Conservation (phyloP, 2,329 filamentous ascomycete genomes). For the Beauveria caledonica region DNA sequence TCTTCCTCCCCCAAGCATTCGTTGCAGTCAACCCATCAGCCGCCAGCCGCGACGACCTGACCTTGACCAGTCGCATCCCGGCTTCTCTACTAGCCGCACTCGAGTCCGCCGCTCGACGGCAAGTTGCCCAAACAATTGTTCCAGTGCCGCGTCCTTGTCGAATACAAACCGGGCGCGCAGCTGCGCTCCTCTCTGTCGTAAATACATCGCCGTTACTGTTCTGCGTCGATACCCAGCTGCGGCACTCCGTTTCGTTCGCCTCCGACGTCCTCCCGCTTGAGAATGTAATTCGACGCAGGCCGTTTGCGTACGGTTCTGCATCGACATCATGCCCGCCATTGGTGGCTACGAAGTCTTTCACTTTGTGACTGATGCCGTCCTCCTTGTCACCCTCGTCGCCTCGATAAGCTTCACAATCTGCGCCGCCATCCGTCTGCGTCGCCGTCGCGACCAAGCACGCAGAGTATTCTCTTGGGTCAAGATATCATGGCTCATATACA, state of each 20-base stretch:
- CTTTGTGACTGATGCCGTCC: neutral
- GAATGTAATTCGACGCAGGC: slow-evolving; percentile 6
- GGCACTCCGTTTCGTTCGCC: neutral
- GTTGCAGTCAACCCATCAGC: no score
- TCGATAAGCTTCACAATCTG: slow-evolving; percentile 7
- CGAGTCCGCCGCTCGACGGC: no score
- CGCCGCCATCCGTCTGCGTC: slow-evolving; percentile 1
- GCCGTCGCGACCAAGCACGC: slow-evolving; percentile 9
- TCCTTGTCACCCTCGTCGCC: slow-evolving; percentile 8
- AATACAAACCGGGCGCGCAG: no score
- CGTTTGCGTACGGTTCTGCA: slow-evolving; percentile 7
- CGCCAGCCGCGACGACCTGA: no score
- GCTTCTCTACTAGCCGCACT: no score
- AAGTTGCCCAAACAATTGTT: no score
- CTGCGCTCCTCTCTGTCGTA: neutral
- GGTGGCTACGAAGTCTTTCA: slow-evolving; percentile 9
- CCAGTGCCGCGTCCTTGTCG: no score
- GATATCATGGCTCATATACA: slow-evolving; percentile 2
- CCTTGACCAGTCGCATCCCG: no score
- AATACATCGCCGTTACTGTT: no score
- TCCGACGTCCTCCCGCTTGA: neutral
- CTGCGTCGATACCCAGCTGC: neutral
- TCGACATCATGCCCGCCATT: slow-evolving; percentile 1
- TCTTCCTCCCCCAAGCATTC: no score
- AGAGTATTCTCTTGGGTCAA: slow-evolving; percentile 12